phyloP scores from a whole-genome alignment of 2,329 filamentous ascomycete genomes.

The Trichoderma endophyticum region DNA sequence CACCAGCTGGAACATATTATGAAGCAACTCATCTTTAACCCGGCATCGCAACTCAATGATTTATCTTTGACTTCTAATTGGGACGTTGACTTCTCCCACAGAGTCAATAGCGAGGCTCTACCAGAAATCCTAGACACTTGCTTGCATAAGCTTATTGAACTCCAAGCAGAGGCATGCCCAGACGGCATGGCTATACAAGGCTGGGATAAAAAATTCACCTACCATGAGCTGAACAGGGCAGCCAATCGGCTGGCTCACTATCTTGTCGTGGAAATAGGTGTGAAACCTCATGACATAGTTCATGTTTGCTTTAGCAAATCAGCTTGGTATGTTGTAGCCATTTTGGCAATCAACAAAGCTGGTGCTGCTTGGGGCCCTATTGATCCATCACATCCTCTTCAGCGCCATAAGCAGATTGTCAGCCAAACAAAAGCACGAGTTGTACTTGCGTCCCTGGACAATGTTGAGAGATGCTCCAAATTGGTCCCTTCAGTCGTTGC shows the following conservation, averaged over 20 bases:
- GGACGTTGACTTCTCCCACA: neutral
- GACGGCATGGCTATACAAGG: neutral
- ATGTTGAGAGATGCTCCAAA: neutral
- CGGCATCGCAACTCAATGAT: neutral
- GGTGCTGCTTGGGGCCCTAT: neutral
- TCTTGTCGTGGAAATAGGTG: neutral
- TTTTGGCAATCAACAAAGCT: neutral
- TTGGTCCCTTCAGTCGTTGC: neutral
- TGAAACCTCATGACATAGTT: neutral
- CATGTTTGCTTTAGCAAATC: constrained; percentile 10
- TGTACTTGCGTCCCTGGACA: neutral
- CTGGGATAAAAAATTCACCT: neutral
- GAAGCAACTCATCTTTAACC: neutral
- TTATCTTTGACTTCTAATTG: neutral
- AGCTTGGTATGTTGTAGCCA: neutral
- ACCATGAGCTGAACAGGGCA: neutral
- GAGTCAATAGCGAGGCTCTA: neutral
- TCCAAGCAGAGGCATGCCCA: neutral
- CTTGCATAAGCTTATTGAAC: neutral
- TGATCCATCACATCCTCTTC: neutral
- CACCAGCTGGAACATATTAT: constrained; percentile 2
- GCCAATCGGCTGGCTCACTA: neutral
- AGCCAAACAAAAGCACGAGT: neutral
- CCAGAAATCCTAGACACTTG: neutral
- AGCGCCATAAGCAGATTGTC: neutral